Evolutionary conservation across 148 eudicot genomes (phyloP).

Genomic region (Rhododendron molle): DNA sequence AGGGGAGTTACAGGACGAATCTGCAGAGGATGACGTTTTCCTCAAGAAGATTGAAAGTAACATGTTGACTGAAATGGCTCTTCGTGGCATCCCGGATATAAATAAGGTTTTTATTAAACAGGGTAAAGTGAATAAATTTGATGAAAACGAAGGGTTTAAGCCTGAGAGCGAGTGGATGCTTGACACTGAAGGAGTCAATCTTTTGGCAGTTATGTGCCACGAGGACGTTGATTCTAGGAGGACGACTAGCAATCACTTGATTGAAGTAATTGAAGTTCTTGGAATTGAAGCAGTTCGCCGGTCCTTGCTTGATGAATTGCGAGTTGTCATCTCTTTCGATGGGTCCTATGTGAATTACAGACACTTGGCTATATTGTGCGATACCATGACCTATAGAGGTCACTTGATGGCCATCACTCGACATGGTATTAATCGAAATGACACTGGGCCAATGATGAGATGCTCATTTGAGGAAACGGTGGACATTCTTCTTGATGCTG

Average conservation of each 20-base stretch:
- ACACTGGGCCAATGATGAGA: constrained; percentile 97
- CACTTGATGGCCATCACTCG: constrained; percentile 99
- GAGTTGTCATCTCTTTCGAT: constrained; percentile 95
- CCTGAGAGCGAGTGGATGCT: constrained; percentile 96
- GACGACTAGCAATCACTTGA: constrained; percentile 95
- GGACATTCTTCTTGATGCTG: constrained; percentile 98
- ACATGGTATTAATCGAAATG: constrained; percentile 92
- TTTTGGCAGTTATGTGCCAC: constrained; percentile 89
- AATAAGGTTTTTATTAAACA: constrained; percentile 94
- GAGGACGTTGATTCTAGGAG: constrained; percentile 88
- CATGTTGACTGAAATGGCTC: constrained; percentile 99
- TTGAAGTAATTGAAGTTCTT: constrained; percentile 92
- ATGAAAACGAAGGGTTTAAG: constrained; percentile 73
- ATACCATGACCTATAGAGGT: constrained; percentile 98
- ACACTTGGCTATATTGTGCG: constrained; percentile 93
- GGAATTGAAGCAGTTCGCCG: constrained; percentile 97
- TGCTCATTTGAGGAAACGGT: constrained; percentile 99
- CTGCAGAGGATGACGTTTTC: constrained; percentile 97
- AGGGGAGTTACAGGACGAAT: constrained; percentile 80
- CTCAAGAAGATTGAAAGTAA: constrained; percentile 90
- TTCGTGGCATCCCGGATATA: constrained; percentile 88
- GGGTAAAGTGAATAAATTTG: constrained; percentile 71
- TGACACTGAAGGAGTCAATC: constrained; percentile 98
- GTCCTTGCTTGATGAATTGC: constrained; percentile 86
- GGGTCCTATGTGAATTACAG: constrained; percentile 97